Evolutionary conservation across 306 rosid genomes (phyloP), one percentile per base, ranked within the genome.

Genomic region (Pterocarpus macrocarpus): DNA sequence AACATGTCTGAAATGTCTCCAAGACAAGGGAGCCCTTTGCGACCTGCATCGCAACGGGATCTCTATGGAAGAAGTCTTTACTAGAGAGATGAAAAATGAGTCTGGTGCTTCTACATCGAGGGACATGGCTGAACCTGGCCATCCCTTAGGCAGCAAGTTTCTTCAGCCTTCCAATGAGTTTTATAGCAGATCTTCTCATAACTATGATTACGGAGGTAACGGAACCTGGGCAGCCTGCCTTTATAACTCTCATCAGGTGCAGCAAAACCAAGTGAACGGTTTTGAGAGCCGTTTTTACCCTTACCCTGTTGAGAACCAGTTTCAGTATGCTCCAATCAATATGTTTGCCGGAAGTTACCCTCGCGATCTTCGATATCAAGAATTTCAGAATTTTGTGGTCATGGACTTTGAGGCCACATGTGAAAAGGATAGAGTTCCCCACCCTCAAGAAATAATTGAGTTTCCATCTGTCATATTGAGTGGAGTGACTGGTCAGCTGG

Each of bases 361-460:
- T 38, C 41, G 3, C 5, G 5, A 38, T 38, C 41, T 38, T 6
- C 41, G 3, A 38, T 38, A 38, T 84, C 94, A 90, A 83, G 92
- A 88, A 75, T 90, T 90, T 75, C 92, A 87, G 81, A 88, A 90
- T 85, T 90, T 90, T 87, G 94, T 90, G 83, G 94, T 90, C 75
- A 87, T 90, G 76, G 94, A 88, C 81, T 90, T 90, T 89, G 94
- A 90, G 83, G 94, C 94, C 34, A 90, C 94, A 30, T 88, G 94
- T 38, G 41, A 38, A 38, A 38, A 38, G 86, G 92, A 86, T 73
- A 90, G 80, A 73, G 87, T 78, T 76, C 94, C 94, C 59, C 91
- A 87, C 65, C 94, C 94, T 38, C 91, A 89, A 83, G 92, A 90
- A 87, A 90, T 90, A 61, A 90, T 90, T 43, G 94, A 90, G 85